phyloP scores from a whole-genome alignment of 768 basidiomycete species.

The Boletus rubescentipes region DNA sequence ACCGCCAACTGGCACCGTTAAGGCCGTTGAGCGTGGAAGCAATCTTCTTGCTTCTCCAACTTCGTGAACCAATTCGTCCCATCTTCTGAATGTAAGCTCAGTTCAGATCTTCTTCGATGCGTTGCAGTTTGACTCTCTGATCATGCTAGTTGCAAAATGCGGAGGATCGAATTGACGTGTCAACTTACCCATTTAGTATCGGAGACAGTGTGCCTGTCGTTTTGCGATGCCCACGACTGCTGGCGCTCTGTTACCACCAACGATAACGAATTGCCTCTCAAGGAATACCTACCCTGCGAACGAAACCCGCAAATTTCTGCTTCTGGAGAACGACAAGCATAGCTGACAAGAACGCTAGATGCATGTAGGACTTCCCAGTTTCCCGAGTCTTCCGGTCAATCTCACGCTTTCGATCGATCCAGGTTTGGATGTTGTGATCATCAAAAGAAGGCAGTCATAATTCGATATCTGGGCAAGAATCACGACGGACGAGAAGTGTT shows the following conservation, averaged over 20 bases:
- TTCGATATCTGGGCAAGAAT: neutral
- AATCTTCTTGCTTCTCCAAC: too few species aligned
- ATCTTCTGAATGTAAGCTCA: neutral
- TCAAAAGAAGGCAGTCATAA: neutral
- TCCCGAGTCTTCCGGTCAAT: neutral
- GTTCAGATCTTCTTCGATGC: neutral
- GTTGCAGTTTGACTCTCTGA: neutral
- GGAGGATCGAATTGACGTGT: neutral
- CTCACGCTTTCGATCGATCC: constrained; percentile 1
- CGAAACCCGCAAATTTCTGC: too few species aligned
- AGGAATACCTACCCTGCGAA: too few species aligned
- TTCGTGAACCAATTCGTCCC: too few species aligned
- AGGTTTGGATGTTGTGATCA: neutral
- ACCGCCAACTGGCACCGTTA: too few species aligned
- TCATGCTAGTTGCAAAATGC: neutral
- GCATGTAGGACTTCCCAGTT: neutral
- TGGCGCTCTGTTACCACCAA: too few species aligned
- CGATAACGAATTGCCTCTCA: too few species aligned
- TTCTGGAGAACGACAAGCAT: neutral
- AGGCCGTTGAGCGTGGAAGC: neutral
- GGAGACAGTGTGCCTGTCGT: too few species aligned
- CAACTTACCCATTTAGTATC: neutral
- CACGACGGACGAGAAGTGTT: neutral
- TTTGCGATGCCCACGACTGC: too few species aligned
- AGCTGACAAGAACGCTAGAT: neutral